Base-by-base conservation (phyloP, 495 filamentous ascomycete species). In the Daldinia vernicosa region DNA sequence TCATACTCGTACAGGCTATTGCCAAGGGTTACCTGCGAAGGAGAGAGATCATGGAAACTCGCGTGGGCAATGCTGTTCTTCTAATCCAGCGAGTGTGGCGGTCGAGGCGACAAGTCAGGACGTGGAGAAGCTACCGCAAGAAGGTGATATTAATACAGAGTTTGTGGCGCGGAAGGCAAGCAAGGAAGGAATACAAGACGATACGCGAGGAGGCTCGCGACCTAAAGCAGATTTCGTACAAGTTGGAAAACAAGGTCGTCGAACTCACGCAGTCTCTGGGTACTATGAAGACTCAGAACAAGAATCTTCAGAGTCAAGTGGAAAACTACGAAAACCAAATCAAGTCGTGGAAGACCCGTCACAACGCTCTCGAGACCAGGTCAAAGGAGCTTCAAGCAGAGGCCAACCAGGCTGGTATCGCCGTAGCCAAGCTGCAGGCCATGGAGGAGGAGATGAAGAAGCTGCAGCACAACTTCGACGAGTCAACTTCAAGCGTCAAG, bases 161-260 rank as follows among this genome's bases (percentile, higher is more conserved):
- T 82, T 77, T 98, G 70, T 98, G 94, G 94, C 88, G 96, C 75
- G 95, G 94, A 70, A 95, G 87, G 82, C 72, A 83, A 69, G 96
- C 95, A 60, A 87, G 96, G 66, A 86, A 84, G 59, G 88, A 85
- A 56, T 99, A 99, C 85, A 98, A 97, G 88, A 89, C 78, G 47
- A 80, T 97, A 60, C 92, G 96, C 56, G 95, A 97, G 79, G 96
- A 99, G 78, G 94, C 95, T 40, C 91, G 96, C 75, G 95, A 99
- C 85, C 88, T 99, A 73, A 97, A 97, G 83, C 93, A 98, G 79
- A 99, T 99, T 70, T 98, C 94, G 14, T 98, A 98, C 83, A 98
- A 96, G 84, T 81, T 99, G 75, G 96, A 98, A 84, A 98, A 98
- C 85, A 98, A 99, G 87, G 95, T 99, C 61, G 92, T 98, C 60